Evolutionary conservation across 768 basidiomycete genomes (phyloP), one percentile per base, ranked within the genome.

Genomic region (Rhizopogon rudus): DNA sequence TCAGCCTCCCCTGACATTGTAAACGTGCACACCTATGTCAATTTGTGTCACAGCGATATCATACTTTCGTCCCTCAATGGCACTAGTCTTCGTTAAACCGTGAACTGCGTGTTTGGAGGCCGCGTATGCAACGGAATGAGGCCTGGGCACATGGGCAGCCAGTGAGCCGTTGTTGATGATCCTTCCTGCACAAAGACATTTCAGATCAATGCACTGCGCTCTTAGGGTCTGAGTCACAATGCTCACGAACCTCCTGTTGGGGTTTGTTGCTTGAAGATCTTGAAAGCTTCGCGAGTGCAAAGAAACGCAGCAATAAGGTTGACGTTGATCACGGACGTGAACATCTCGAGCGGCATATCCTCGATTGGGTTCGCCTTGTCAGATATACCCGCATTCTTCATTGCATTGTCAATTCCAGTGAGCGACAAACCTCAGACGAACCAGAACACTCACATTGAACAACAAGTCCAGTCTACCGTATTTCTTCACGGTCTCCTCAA

Each of bases 131-230:
- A 67, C 67, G 1, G 80, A 74, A 61, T 81, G 68, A 1, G 84
- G 86, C n/a, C 88, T 79, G 1, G 90, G 88, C 3, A 81, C 74
- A 57, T 86, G 81, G 0, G 88, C 87, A 1, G 86, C 79, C 25
- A 91, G 73, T n/a, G 84, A 88, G 1, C 91, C 91, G 61, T 93
- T 92, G 73, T 93, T 92, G 71, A 95, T 87, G 57, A 93, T 88
- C n/a, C 89, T 79, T 2, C 83, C 84, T 86, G 56, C 9, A 40
- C 25, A 22, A 40, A 6, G 25, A 16, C 1, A 25, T 56, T 20
- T 29, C 31, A 44, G 40, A 51, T 45, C 44, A 37, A 37, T n/a
- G 16, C 20, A 54, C 17, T 46, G 46, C 22, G 41, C 9, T 49
- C 22, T 41, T 44, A 16, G 42, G 20, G 20, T 20, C 20, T 2